A percentile compares a stretch with the other conserved stretches of the same genome.
phyloP scores from a whole-genome alignment of 108 stramenopile species.

The Cafeteria roenbergensis region DNA sequence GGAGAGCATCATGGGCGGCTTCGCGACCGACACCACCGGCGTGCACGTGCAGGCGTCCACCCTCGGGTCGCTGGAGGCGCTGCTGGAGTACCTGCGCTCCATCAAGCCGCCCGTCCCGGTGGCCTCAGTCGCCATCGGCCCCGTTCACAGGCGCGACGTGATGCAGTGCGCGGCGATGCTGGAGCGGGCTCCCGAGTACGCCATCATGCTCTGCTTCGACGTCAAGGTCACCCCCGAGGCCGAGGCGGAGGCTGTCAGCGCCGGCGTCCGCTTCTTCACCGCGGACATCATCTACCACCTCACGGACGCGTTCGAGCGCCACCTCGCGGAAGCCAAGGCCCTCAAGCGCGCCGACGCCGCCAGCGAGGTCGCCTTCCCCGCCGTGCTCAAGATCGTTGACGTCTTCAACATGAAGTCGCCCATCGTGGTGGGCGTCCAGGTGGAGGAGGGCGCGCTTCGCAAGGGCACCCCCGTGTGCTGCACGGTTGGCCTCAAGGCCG shows the following conservation, averaged over 20 bases:
- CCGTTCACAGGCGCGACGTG: constrained; percentile 91
- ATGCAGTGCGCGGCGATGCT: constrained; percentile 93
- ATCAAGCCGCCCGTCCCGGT: constrained; percentile 83
- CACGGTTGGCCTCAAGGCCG: constrained; percentile 63
- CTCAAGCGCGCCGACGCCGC: constrained; percentile 64
- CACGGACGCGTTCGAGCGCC: constrained; percentile 85
- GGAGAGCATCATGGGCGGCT: constrained; percentile 57
- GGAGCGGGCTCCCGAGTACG: constrained; percentile 76
- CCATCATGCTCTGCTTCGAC: constrained; percentile 92
- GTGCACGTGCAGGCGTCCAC: constrained; percentile 97
- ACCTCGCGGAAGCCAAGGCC: constrained; percentile 66
- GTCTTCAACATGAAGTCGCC: constrained; percentile 97
- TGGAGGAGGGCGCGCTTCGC: constrained; percentile 82
- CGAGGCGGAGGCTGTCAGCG: constrained; percentile 68
- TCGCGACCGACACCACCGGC: constrained; percentile 80
- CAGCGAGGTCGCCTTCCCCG: constrained; percentile 59
- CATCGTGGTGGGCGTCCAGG: constrained; percentile 88
- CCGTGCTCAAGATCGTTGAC: constrained; percentile 77
- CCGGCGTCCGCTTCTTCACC: constrained; percentile 84
- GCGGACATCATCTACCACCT: constrained; percentile 99
- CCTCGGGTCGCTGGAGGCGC: constrained; percentile 90
- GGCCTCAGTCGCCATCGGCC: constrained; percentile 81
- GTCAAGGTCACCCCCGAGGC: constrained; percentile 82
- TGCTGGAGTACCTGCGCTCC: constrained; percentile 73
- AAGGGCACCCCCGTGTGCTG: constrained; percentile 93